Base-by-base conservation (phyloP, 441 rosid species). In the Viola pubescens region DNA sequence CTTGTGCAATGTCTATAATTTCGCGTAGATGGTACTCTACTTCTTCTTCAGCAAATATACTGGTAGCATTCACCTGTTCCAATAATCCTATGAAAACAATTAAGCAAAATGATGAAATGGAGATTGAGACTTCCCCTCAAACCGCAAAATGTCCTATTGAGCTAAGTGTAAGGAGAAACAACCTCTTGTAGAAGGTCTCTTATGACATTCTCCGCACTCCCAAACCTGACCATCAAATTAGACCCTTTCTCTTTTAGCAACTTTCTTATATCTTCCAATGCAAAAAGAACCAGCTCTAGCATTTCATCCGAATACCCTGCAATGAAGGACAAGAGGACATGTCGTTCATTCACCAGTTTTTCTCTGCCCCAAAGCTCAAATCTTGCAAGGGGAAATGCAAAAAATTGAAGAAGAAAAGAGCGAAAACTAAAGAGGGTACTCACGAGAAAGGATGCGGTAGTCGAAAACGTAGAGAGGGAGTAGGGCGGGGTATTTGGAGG, bases 401-500 rank as follows among this genome's bases (percentile, higher is more conserved):
- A 56, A 43, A 9, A 12, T 4, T 0, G 48, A 8, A 9, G 14
- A 13, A 50, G 34, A 37, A 8, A 1, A 50, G 26, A 19, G 26
- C 26, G 26, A 4, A 51, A 26, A 41, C n/a, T 12, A 0, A 4
- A 37, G 51, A 56, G 54, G 48, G 45, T 48, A 69, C 94, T 76
- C 48, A 89, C 95, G 78, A 46, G 79, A 80, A 65, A 91, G 82
- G 63, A 89, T 81, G 48, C 88, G 88, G 59, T 73, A 82, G 58
- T 89, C 98, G 73, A 89, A 75, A 66, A 91, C 88, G 65, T 91
- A 91, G 54, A 91, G 86, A 63, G 96, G 98, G 42, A 88, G 57
- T n/a, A 87, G 12, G 7, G 73, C 48, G 9, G 64, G 63, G 56
- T 65, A 68, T 1, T 71, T 56, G 16, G 94, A 70, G 5, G 90